A percentile compares a stretch with the other conserved stretches of the same genome.
Conservation (phyloP, 202 grass and related monocot genomes). For the Panicum virgatum region DNA sequence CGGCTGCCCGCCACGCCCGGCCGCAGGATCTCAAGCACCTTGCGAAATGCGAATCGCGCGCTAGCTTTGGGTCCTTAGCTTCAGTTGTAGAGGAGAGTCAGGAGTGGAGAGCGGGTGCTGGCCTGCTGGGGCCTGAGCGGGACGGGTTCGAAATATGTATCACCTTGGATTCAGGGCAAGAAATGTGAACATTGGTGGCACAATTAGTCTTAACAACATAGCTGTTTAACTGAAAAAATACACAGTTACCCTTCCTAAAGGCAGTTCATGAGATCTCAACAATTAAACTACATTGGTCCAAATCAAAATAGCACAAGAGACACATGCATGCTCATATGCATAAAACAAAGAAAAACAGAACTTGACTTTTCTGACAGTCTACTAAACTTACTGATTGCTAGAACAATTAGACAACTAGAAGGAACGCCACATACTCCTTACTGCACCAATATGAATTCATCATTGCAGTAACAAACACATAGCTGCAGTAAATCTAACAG, state of each 20-base stretch:
- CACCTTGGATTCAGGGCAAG: no score
- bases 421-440: no score
- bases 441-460: no score
- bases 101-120: neutral
- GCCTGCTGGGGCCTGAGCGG: neutral
- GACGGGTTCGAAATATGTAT: no score
- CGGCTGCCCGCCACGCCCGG: no score
- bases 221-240: neutral
- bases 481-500: neutral
- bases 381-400: neutral
- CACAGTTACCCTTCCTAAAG: neutral
- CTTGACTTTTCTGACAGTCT: neutral
- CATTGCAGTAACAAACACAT: neutral
- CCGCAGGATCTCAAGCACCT: no score
- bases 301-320: neutral
- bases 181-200: no score
- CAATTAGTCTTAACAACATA: no score
- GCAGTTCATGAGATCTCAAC: neutral
- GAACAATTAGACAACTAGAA: no score
- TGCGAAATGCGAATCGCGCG: no score
- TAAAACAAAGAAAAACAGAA: neutral
- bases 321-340: neutral
- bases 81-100: neutral
- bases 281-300: neutral
- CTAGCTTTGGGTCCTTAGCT: neutral